phyloP scores from a whole-genome alignment of 495 filamentous ascomycete species.

The Ramalina peruviana region DNA sequence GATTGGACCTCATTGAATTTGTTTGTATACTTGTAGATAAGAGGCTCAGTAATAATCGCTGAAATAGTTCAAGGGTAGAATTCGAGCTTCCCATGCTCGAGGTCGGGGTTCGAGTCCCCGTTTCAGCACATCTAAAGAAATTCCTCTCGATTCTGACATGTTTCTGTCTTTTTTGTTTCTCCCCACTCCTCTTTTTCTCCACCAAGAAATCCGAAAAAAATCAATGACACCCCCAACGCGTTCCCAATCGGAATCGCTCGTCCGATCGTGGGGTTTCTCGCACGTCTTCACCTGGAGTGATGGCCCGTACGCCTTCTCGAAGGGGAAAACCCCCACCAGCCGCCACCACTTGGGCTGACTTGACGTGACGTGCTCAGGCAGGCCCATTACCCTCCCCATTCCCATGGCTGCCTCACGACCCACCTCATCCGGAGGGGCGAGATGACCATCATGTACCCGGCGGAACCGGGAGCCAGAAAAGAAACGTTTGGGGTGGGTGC shows the following conservation, averaged over 20 bases:
- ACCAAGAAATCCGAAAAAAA: background rate
- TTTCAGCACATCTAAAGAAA: too few relatives aligned
- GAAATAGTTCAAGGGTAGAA: constrained; percentile 21
- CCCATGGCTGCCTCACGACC: constrained; percentile 54
- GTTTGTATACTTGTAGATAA: too few relatives aligned
- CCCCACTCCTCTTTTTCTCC: background rate
- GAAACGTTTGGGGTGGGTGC: constrained; percentile 54
- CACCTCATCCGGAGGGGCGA: constrained; percentile 61
- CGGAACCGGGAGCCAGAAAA: constrained; percentile 46
- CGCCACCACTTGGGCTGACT: background rate
- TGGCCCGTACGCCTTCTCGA: constrained; percentile 38
- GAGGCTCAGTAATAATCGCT: too few relatives aligned
- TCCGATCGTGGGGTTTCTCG: constrained; percentile 61
- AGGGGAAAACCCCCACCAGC: too few relatives aligned
- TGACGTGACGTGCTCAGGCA: constrained; percentile 30
- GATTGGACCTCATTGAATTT: background rate
- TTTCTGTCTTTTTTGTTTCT: too few relatives aligned
- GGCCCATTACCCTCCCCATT: constrained; percentile 63
- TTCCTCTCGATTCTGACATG: too few relatives aligned
- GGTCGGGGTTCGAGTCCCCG: constrained; percentile 20
- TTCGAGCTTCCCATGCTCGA: constrained; percentile 22
- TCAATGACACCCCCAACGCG: constrained; percentile 17
- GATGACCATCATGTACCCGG: constrained; percentile 60
- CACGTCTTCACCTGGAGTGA: constrained; percentile 76
- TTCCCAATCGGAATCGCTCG: constrained; percentile 45